These are phyloP conservation scores for Aspergillus spinulosporus DNA, from an alignment of 2,329 filamentous ascomycete genomes.

Conservation along the genomic window DNA sequence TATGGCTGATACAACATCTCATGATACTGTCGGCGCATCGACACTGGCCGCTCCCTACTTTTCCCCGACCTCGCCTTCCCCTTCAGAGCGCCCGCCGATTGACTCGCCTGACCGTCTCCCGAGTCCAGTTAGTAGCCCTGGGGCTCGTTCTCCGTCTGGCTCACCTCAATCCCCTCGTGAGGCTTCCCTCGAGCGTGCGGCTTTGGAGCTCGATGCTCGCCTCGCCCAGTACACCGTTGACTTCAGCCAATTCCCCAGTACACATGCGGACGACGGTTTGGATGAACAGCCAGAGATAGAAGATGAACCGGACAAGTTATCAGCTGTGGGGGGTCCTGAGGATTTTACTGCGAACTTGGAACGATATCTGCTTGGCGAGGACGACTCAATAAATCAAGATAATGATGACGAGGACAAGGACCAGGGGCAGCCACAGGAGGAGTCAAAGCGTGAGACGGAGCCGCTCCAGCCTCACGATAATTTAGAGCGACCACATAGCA, in stretches of 20 bases:
- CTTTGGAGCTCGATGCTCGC: slow-evolving; percentile 40
- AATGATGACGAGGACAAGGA: slow-evolving; percentile 14
- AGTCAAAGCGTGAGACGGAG: slow-evolving; percentile 18
- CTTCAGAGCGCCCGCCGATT: slow-evolving; percentile 19
- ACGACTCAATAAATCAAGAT: slow-evolving; percentile 21
- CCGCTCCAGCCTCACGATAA: slow-evolving; percentile 3
- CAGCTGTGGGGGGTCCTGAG: slow-evolving; percentile 43
- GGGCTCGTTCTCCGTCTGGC: slow-evolving; percentile 16
- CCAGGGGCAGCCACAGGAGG: slow-evolving; percentile 13
- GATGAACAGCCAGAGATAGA: slow-evolving; percentile 31
- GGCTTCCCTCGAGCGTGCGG: slow-evolving; percentile 28
- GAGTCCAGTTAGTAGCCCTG: slow-evolving; percentile 22
- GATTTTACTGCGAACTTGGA: slow-evolving; percentile 47
- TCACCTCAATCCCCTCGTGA: slow-evolving; percentile 22
- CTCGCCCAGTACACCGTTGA: slow-evolving; percentile 44
- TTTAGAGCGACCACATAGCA: slow-evolving; percentile 21
- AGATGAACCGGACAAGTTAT: slow-evolving; percentile 25
- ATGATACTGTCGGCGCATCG: slow-evolving; percentile 45
- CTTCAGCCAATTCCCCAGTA: slow-evolving; percentile 39
- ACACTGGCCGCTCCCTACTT: slow-evolving; percentile 39
- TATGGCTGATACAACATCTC: slow-evolving; percentile 43
- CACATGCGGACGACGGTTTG: slow-evolving; percentile 27
- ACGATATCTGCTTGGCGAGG: slow-evolving; percentile 38
- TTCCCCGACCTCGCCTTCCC: slow-evolving; percentile 40
- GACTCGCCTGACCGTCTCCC: slow-evolving; percentile 26